Evolutionary conservation across 495 filamentous ascomycete species (phyloP).

Genomic region (Choiromyces venosus): DNA sequence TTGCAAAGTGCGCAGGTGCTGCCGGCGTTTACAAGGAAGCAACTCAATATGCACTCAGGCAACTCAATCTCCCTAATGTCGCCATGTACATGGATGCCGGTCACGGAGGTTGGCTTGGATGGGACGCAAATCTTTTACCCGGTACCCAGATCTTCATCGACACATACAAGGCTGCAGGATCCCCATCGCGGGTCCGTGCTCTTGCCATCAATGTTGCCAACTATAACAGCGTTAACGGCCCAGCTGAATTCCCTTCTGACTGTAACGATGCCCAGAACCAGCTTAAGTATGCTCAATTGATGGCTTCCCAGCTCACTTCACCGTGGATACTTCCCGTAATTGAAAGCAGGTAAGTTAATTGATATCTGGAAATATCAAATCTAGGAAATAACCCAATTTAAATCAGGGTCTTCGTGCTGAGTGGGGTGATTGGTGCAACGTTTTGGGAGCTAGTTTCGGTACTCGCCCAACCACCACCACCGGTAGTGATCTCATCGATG

Average conservation of each 20-base stretch:
- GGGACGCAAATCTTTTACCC: conserved; percentile 68
- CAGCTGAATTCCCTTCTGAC: conserved; percentile 51
- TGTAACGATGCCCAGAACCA: conserved; percentile 59
- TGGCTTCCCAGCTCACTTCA: conserved; percentile 58
- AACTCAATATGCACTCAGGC: conserved; percentile 64
- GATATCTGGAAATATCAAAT: no score
- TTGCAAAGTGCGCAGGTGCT: conserved; percentile 59
- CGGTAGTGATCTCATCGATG: conserved; percentile 58
- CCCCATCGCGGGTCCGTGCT: conserved; percentile 62
- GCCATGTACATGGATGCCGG: conserved; percentile 79
- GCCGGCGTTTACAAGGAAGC: conserved; percentile 62
- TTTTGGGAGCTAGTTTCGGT: conserved; percentile 69
- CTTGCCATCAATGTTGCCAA: conserved; percentile 74
- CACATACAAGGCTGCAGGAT: conserved; percentile 61
- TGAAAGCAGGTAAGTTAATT: conserved; percentile 67
- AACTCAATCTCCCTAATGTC: conserved; percentile 70
- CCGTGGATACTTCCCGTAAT: conserved; percentile 58
- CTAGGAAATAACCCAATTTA: no score
- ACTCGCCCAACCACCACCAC: conserved; percentile 60
- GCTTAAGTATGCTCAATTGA: conserved; percentile 64
- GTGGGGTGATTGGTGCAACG: conserved; percentile 85
- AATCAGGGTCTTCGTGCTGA: no score
- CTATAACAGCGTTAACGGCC: conserved; percentile 58
- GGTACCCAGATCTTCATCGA: conserved; percentile 63
- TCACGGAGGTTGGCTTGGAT: conserved; percentile 72